Evolutionary conservation across 441 rosid species (phyloP), one percentile per base, ranked within the genome.

Genomic region (Pelargonium fulgidum): DNA sequence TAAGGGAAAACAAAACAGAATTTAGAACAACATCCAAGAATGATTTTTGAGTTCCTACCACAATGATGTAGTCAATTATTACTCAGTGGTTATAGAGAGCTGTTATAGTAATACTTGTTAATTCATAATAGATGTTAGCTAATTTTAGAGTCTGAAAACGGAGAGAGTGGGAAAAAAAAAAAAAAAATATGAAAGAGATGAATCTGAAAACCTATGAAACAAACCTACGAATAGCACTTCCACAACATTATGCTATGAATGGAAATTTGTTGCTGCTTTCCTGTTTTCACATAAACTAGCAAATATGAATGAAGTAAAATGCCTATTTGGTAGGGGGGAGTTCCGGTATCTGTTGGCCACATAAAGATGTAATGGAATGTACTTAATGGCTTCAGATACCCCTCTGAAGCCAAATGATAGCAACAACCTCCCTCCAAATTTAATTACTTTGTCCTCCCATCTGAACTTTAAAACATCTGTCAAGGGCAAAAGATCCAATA

Each of bases 1-100:
- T 56, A 56, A 56, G 26, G 20, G 62, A 56, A 56, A 56, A 56
- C 62, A 56, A 56, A 19, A 39, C 26, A 56, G 62, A 56, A 54
- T 56, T 24, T 29, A 17, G 62, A 56, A 56, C 62, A 16, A 3
- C 62, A 14, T 54, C 19, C 9, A 24, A 17, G 26, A 56, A 56
- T 56, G 62, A 2, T 8, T 56, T 56, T 7, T 17, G 19, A 17
- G 26, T 56, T 56, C 62, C 26, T 19, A 19, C 20, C 26, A 17
- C 26, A 17, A 17, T 54, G 61, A 10, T 45, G n/a, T 48, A 48
- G 54, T 48, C 54, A 48, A n/a, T 10, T 48, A 39, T 39, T 39
- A 39, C 42, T 7, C 8, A 7, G 8, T 39, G 42, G 42, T 39
- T 39, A 39, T 39, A 39, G 42, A 7, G 42, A 39, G 42, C 42